Percentiles rank a stretch among this genome's conserved stretches.
Evolutionary conservation across 148 eudicot species (phyloP).

Genomic region (Silene conica): DNA sequence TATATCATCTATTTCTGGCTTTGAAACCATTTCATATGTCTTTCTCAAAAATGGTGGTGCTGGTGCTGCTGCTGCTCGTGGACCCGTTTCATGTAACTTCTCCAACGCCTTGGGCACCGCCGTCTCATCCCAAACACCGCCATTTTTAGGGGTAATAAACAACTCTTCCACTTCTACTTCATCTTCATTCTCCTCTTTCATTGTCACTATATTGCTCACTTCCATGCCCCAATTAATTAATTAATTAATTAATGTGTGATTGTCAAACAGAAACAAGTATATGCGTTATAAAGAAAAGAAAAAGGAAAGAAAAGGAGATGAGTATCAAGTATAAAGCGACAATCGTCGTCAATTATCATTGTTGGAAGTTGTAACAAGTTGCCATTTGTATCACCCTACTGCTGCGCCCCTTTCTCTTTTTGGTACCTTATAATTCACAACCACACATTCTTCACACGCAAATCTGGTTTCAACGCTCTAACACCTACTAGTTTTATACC

Average conservation of each 20-base stretch:
- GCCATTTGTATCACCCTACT: slow-evolving; percentile 19
- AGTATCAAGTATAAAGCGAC: background rate
- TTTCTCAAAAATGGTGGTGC: slow-evolving; percentile 65
- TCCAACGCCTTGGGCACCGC: slow-evolving; percentile 37
- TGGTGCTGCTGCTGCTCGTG: too few relatives aligned
- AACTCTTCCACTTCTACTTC: background rate
- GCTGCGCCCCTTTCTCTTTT: background rate
- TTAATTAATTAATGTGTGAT: too few relatives aligned
- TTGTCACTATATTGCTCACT: background rate
- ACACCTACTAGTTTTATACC: too few relatives aligned
- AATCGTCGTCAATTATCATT: background rate
- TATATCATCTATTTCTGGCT: slow-evolving; percentile 45
- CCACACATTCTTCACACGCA: too few relatives aligned
- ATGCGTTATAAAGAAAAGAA: background rate
- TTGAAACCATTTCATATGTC: slow-evolving; percentile 68
- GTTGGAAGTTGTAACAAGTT: slow-evolving; percentile 1
- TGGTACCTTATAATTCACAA: too few relatives aligned
- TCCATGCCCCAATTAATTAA: too few relatives aligned
- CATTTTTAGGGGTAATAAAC: background rate
- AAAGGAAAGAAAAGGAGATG: background rate
- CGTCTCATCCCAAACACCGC: background rate
- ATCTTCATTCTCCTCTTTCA: slow-evolving; percentile 5
- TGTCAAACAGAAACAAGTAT: background rate
- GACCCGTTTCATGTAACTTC: slow-evolving; percentile 41
- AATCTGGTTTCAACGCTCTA: too few relatives aligned